Evolutionary conservation across 352 stramenopile genomes (phyloP).

Genomic region (Phytophthora agathidicida): DNA sequence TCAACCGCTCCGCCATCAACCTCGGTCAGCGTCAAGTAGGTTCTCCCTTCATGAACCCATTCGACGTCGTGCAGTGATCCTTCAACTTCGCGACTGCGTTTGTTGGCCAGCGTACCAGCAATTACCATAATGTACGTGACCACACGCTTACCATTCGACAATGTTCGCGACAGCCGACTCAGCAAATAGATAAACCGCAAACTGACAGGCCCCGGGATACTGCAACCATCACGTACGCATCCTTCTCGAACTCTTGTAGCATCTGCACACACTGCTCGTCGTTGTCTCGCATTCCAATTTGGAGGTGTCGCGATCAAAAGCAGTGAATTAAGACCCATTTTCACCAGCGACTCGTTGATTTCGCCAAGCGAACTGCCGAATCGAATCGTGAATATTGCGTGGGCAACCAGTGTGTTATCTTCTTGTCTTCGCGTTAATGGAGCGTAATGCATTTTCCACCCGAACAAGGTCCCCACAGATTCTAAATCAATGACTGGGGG

Average conservation of each 20-base stretch:
- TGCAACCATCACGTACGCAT: slow-evolving; percentile 19
- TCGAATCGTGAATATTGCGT: slow-evolving; percentile 27
- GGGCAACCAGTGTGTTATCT: slow-evolving; percentile 7
- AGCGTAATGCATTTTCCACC: slow-evolving; percentile 27
- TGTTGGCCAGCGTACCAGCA: slow-evolving; percentile 10
- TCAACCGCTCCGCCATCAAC: slow-evolving; percentile 22
- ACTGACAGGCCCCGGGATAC: not conserved
- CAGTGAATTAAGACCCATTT: slow-evolving; percentile 10
- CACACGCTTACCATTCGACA: slow-evolving; percentile 3
- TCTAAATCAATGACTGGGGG: not conserved
- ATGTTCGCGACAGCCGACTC: not conserved
- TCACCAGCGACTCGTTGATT: slow-evolving; percentile 1
- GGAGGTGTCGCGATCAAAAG: slow-evolving; percentile 6
- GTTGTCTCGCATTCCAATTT: slow-evolving; percentile 17
- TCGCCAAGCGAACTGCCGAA: slow-evolving; percentile 13
- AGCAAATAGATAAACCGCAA: not conserved
- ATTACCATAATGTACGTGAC: not conserved
- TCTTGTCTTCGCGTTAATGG: not conserved
- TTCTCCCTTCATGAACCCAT: slow-evolving; percentile 5
- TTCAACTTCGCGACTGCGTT: not conserved
- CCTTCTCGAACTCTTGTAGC: slow-evolving; percentile 19
- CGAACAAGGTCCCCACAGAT: slow-evolving; percentile 16
- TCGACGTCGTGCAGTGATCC: not conserved
- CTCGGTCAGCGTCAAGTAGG: slow-evolving; percentile 33
- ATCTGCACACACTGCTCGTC: slow-evolving; percentile 10